Base-by-base conservation (phyloP, 1,139 yeast species). In the Sugiyamaella castrensis region DNA sequence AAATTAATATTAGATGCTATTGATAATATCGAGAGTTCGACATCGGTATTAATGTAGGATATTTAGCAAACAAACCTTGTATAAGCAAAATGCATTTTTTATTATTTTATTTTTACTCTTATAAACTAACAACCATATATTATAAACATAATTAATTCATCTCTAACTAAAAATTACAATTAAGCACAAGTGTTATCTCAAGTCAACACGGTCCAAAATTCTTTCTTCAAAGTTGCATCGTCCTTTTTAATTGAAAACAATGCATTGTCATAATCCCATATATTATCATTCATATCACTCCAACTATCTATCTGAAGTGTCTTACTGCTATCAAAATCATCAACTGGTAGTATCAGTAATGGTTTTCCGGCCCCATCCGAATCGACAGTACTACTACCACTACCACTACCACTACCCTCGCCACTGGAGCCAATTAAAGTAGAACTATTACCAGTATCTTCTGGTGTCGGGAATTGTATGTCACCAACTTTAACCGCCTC, bases 1-100 rank as follows among this genome's bases (percentile, higher is more conserved):
- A 60, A 69, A 6, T 66, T 74, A 46, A 65, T 82, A 2, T 64
- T 71, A 38, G 60, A 67, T 4, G 73, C 80, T 7, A 67, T 81
- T 40, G 71, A 67, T 10, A 55, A 51, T 16, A 48, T 63, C 16
- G 68, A 64, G 24, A 35, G 30, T 35, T 35, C 40, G 7, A 35
- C 33, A 8, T 42, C 46, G 10, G n/a, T 36, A 2, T 33, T 35
- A 12, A n/a, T 41, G 19, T 35, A 19, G 24, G 24, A 19, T 19
- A 19, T 19, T 5, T 19, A 19, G 24, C 24, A 19, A 19, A 19
- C 5, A 19, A 19, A 19, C 3, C 24, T 19, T 19, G 24, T 19
- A 19, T 19, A 19, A 19, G 24, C 24, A 19, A 19, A 19, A 19
- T 19, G 24, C 24, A 19, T 19, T 19, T 19, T 19, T 19, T 19